These are phyloP conservation scores for Coemansia sp. DNA, from an alignment of 192 early-diverging fungal genomes.

Conservation along the genomic window DNA sequence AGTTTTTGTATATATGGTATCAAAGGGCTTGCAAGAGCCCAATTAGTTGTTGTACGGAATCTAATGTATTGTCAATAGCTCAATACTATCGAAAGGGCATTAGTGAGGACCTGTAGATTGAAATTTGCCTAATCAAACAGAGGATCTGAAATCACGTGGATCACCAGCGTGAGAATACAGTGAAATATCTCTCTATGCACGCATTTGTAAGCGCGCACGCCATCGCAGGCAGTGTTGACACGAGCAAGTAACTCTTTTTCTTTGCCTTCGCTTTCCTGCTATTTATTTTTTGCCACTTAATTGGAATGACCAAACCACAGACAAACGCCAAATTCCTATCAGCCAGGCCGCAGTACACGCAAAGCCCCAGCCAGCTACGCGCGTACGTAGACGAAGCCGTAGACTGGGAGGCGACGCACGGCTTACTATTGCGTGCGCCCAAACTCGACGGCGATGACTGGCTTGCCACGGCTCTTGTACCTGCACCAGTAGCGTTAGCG, in stretches of 20 bases:
- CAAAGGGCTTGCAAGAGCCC: no score
- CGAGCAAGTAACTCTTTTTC: not conserved
- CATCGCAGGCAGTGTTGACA: not conserved
- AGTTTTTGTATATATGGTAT: no score
- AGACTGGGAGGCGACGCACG: slow-evolving; percentile 84
- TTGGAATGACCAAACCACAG: slow-evolving; percentile 3
- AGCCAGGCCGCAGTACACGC: slow-evolving; percentile 32
- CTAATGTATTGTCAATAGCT: no score
- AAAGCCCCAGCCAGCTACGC: slow-evolving; percentile 31
- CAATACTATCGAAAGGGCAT: no score
- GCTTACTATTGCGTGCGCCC: slow-evolving; percentile 76
- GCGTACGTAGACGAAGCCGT: slow-evolving; percentile 62
- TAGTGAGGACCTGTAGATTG: not conserved
- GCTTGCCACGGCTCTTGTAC: slow-evolving; percentile 60
- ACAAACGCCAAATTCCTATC: slow-evolving; percentile 35
- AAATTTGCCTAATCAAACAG: not conserved
- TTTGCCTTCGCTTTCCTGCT: not conserved
- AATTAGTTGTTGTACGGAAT: no score
- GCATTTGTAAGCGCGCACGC: slow-evolving; percentile 3
- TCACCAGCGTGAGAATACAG: not conserved
- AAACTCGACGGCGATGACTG: slow-evolving; percentile 17
- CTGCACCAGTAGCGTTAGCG: slow-evolving; percentile 84
- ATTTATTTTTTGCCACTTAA: not conserved
- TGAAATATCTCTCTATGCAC: not conserved
- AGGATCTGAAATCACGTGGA: not conserved